phyloP scores from a whole-genome alignment of 2,329 filamentous ascomycete species.

The Raffaelea arxii region DNA sequence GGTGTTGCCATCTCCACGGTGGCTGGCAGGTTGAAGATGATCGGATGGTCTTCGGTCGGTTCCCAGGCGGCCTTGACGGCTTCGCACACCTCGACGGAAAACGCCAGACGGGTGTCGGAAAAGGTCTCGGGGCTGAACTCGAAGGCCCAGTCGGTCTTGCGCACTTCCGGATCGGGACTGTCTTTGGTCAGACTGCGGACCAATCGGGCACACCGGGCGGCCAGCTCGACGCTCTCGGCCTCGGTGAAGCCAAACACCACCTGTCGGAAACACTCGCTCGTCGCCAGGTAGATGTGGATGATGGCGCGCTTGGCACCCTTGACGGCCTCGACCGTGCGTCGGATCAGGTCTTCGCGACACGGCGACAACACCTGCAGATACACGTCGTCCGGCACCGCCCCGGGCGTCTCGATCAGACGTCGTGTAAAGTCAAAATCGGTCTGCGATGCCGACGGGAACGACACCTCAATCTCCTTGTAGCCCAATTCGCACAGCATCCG shows the following conservation, averaged over 20 bases:
- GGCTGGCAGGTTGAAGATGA: conserved; percentile 95
- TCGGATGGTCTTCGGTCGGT: conserved; percentile 65
- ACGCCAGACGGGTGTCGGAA: conserved; percentile 81
- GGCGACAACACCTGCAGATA: conserved; percentile 87
- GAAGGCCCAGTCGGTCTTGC: conserved; percentile 60
- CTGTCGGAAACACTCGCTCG: conserved; percentile 87
- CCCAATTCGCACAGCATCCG: conserved; percentile 86
- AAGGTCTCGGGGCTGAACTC: conserved; percentile 85
- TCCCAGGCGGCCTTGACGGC: conserved; percentile 93
- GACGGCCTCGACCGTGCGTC: conserved; percentile 78
- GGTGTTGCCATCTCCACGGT: conserved; percentile 93
- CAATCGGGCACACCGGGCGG: conserved; percentile 76
- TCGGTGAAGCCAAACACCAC: conserved; percentile 85
- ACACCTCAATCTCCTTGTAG: conserved; percentile 97
- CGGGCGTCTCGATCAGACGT: conserved; percentile 74
- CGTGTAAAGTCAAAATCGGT: conserved; percentile 95
- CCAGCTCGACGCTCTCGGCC: conserved; percentile 70
- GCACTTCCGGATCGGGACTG: conserved; percentile 44
- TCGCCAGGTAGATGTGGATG: conserved; percentile 91
- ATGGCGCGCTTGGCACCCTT: conserved; percentile 88
- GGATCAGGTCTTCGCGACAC: conserved; percentile 84
- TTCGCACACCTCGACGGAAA: conserved; percentile 73
- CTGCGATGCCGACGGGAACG: conserved; percentile 88
- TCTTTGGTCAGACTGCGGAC: conserved; percentile 86
- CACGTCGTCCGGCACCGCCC: conserved; percentile 77